Percentiles rank a stretch among this genome's conserved stretches.
phyloP scores from a whole-genome alignment of 2,329 filamentous ascomycete genomes.

The Ascochyta viciae-villosae region DNA sequence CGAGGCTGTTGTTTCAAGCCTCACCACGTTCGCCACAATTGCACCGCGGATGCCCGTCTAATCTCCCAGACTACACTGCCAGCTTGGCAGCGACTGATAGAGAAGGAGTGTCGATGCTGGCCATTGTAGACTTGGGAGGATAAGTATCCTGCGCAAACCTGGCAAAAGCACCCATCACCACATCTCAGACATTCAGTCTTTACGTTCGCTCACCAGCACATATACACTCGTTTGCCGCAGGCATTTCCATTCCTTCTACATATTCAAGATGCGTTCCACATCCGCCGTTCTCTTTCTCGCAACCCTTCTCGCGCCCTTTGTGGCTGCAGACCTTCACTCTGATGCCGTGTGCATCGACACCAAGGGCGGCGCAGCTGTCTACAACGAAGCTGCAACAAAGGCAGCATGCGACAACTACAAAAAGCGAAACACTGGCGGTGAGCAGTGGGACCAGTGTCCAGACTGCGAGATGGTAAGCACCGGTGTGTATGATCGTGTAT shows the following conservation, averaged over 20 bases:
- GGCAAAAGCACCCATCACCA: background rate
- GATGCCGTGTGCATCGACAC: slow-evolving; percentile 30
- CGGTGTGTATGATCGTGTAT: background rate
- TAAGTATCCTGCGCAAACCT: slow-evolving; percentile 12
- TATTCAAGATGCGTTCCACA: slow-evolving; percentile 30
- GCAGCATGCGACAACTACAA: slow-evolving; percentile 30
- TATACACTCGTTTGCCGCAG: background rate
- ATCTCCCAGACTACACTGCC: slow-evolving; percentile 1
- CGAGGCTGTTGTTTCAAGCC: slow-evolving; percentile 17
- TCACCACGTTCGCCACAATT: slow-evolving; percentile 20
- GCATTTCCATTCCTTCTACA: slow-evolving; percentile 5
- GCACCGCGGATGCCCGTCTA: slow-evolving; percentile 7
- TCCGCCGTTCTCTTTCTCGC: slow-evolving; percentile 20
- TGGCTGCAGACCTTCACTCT: slow-evolving; percentile 29
- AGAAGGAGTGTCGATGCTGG: background rate
- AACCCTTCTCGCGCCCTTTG: slow-evolving; percentile 21
- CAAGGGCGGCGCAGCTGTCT: slow-evolving; percentile 26
- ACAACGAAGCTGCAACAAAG: slow-evolving; percentile 33
- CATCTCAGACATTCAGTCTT: background rate
- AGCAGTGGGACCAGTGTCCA: slow-evolving; percentile 39
- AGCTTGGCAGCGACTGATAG: slow-evolving; percentile 5
- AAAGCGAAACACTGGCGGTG: slow-evolving; percentile 33
- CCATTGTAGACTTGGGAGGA: background rate
- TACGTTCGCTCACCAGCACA: background rate
- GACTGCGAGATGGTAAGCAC: slow-evolving; percentile 35